These are phyloP conservation scores for Penstemon newberryi DNA, from an alignment of 257 asterid species.

Conservation along the genomic window DNA sequence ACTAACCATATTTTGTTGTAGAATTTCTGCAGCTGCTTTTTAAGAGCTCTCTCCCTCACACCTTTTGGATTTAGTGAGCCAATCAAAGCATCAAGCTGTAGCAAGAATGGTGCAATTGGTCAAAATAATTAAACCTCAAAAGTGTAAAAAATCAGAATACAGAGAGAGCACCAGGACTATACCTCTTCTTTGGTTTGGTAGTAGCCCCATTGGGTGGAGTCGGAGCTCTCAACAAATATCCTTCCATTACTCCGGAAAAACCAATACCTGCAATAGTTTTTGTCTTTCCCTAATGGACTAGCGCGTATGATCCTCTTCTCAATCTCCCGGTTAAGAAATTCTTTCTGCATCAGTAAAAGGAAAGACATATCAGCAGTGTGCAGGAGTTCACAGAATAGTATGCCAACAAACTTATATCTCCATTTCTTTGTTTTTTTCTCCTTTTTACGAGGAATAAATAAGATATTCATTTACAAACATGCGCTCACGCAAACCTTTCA, in stretches of 20 bases:
- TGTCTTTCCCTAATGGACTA: slow-evolving; percentile 73
- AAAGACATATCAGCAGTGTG: slow-evolving; percentile 8
- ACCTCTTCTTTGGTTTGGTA: slow-evolving; percentile 83
- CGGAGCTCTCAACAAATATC: slow-evolving; percentile 72
- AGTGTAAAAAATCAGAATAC: slow-evolving; percentile 10
- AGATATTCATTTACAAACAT: neutral
- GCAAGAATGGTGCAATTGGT: slow-evolving; percentile 22
- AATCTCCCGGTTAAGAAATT: slow-evolving; percentile 83
- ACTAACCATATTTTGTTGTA: slow-evolving; percentile 70
- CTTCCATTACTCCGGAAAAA: slow-evolving; percentile 78
- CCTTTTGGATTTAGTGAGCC: slow-evolving; percentile 81
- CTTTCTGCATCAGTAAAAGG: slow-evolving; percentile 55
- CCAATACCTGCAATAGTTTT: slow-evolving; percentile 69
- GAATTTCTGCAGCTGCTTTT: slow-evolving; percentile 66
- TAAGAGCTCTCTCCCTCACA: slow-evolving; percentile 76
- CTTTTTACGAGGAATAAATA: slow-evolving; percentile 6
- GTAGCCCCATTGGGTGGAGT: slow-evolving; percentile 74
- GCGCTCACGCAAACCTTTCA: too few relatives aligned
- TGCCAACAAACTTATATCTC: slow-evolving; percentile 13
- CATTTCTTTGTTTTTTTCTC: slow-evolving; percentile 5
- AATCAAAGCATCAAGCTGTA: slow-evolving; percentile 74
- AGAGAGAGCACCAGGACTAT: slow-evolving; percentile 6
- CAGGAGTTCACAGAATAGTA: too few relatives aligned
- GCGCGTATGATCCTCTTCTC: slow-evolving; percentile 81
- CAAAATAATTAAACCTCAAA: slow-evolving; percentile 1